Evolutionary conservation across 129 eudicot genomes (phyloP).

Genomic region (Artemisia tridentata): DNA sequence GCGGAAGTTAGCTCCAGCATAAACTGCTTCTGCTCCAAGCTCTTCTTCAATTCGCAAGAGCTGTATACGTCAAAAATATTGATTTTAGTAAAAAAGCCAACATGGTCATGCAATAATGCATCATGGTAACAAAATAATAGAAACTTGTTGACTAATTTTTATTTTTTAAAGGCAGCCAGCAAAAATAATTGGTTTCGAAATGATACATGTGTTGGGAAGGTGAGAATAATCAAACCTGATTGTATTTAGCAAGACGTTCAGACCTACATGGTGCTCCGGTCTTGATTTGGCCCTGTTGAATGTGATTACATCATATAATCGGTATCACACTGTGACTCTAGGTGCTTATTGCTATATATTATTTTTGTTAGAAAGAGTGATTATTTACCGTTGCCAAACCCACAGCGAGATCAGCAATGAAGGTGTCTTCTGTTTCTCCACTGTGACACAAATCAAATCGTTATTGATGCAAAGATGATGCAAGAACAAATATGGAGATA

Average conservation of each 20-base stretch:
- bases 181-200: not conserved
- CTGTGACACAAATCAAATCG: conserved; percentile 32
- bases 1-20: conserved; percentile 93
- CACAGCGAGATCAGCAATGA: conserved; percentile 92
- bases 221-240: conserved; percentile 50
- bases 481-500: not conserved
- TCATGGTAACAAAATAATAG: not conserved
- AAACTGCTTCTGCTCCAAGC: conserved; percentile 87
- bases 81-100: not conserved
- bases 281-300: conserved; percentile 86
- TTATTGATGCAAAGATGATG: not conserved
- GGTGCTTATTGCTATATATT: too few relatives aligned
- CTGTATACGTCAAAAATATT: conserved; percentile 22
- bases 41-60: conserved; percentile 91
- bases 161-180: too few relatives aligned
- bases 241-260: conserved; percentile 88
- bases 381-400: conserved; percentile 78
- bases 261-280: conserved; percentile 99
- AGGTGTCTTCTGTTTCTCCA: conserved; percentile 92
- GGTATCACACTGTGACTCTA: not conserved
- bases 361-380: too few relatives aligned
- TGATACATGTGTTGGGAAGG: not conserved
- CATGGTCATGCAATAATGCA: not conserved
- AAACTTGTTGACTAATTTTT: not conserved
- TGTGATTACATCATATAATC: not conserved